Conservation (phyloP, 2,329 filamentous ascomycete genomes). For the Fusarium tricinctum region DNA sequence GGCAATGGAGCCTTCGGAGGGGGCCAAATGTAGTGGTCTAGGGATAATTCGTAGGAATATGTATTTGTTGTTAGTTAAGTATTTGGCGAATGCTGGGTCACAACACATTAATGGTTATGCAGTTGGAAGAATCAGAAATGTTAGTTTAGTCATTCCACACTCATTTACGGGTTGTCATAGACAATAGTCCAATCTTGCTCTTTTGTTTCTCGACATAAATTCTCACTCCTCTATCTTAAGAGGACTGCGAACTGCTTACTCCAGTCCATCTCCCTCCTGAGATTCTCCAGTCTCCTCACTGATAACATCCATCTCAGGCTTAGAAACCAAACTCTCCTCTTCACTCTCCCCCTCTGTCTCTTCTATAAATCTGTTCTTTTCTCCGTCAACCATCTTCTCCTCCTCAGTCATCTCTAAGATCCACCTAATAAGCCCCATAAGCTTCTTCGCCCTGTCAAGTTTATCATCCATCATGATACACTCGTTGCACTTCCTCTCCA, state of each 20-base stretch:
- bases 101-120: background rate
- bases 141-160: background rate
- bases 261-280: background rate
- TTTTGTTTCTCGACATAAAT: background rate
- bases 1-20: conserved; percentile 45
- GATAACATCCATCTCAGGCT: conserved; percentile 11
- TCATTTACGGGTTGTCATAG: background rate
- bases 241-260: conserved; percentile 2
- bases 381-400: background rate
- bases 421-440: conserved; percentile 23
- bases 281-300: conserved; percentile 18
- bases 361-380: no score
- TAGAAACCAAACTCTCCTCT: no score
- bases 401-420: conserved; percentile 16
- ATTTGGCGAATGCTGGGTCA: background rate
- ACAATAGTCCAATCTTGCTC: background rate
- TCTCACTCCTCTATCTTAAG: background rate
- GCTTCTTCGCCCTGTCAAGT: conserved; percentile 27
- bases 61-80: background rate
- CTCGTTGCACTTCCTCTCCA: conserved; percentile 44
- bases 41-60: background rate
- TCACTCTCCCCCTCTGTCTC: background rate
- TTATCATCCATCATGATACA: conserved; percentile 44
- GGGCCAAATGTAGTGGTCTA: conserved; percentile 12
- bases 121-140: background rate